phyloP scores from a whole-genome alignment of 345 rosid species.

The Linum trigynum region DNA sequence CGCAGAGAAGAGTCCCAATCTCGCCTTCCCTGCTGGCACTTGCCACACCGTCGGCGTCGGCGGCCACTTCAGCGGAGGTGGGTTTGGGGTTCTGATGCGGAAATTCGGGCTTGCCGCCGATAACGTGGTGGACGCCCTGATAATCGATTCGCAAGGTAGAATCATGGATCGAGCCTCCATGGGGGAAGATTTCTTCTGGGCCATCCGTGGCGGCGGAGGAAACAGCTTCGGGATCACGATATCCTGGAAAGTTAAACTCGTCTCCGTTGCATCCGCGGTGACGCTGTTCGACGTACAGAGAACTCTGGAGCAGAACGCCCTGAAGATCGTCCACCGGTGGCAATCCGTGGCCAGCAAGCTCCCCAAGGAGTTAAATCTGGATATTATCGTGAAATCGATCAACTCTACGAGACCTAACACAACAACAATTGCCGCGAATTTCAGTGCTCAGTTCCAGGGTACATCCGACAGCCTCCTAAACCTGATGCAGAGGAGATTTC shows the following conservation, averaged over 20 bases:
- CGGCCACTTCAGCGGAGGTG: conserved; percentile 9
- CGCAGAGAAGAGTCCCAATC: conserved; percentile 2
- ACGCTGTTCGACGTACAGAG: conserved; percentile 4
- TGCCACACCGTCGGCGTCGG: conserved; percentile 9
- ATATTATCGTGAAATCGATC: background rate
- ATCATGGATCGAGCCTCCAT: background rate
- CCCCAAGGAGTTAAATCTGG: background rate
- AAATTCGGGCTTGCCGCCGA: conserved; percentile 1
- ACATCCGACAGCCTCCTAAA: background rate
- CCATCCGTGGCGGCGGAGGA: conserved; percentile 11
- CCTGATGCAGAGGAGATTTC: background rate
- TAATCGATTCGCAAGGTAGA: background rate
- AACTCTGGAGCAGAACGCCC: conserved; percentile 4
- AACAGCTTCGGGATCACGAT: conserved; percentile 10
- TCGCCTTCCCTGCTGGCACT: conserved; percentile 11
- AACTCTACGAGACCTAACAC: background rate
- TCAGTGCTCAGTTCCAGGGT: background rate
- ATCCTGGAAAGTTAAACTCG: conserved; percentile 7
- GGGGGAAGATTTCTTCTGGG: conserved; percentile 10
- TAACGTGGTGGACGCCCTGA: background rate
- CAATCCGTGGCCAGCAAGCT: conserved; percentile 1
- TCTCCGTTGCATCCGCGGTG: conserved; percentile 5
- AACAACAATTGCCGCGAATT: background rate
- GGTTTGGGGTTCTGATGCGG: background rate
- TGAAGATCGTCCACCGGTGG: conserved; percentile 6